A percentile compares a stretch with the other conserved stretches of the same genome.
Evolutionary conservation across 768 basidiomycete genomes (phyloP).

Genomic region (Tricholoma hemisulphureum): DNA sequence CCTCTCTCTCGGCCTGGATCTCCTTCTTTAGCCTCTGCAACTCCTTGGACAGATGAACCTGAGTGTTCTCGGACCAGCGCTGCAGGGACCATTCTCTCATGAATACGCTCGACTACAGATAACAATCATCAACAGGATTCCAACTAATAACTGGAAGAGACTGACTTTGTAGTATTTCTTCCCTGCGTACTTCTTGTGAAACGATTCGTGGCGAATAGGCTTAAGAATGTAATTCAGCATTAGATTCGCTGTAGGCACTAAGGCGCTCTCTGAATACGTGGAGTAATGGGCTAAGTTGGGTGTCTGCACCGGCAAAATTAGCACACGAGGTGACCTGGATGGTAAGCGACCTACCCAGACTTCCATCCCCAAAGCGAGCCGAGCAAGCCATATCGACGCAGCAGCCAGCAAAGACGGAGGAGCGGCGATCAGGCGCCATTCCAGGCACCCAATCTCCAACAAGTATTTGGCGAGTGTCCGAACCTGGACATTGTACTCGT

Average conservation of each 20-base stretch:
- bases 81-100: slow-evolving; percentile 77
- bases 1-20: slow-evolving; percentile 34
- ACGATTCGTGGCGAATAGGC: slow-evolving; percentile 67
- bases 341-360: slow-evolving; percentile 73
- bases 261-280: slow-evolving; percentile 74
- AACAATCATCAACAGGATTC: not conserved
- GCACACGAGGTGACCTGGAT: slow-evolving; percentile 1
- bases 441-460: slow-evolving; percentile 86
- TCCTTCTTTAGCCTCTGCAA: slow-evolving; percentile 54
- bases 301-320: slow-evolving; percentile 46
- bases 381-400: slow-evolving; percentile 85
- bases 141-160: not conserved
- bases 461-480: slow-evolving; percentile 93
- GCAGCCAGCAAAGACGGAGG: slow-evolving; percentile 88
- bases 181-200: slow-evolving; percentile 86
- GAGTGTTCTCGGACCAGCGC: slow-evolving; percentile 59
- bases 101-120: slow-evolving; percentile 65
- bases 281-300: slow-evolving; percentile 87
- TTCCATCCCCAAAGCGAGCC: slow-evolving; percentile 75
- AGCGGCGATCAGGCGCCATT: slow-evolving; percentile 79
- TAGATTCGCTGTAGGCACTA: slow-evolving; percentile 78
- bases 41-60: slow-evolving; percentile 56
- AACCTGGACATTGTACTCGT: slow-evolving; percentile 90
- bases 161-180: slow-evolving; percentile 82
- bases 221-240: slow-evolving; percentile 88